These are phyloP conservation scores for Lycium ferocissimum DNA, from an alignment of 257 asterid genomes.

Conservation along the genomic window DNA sequence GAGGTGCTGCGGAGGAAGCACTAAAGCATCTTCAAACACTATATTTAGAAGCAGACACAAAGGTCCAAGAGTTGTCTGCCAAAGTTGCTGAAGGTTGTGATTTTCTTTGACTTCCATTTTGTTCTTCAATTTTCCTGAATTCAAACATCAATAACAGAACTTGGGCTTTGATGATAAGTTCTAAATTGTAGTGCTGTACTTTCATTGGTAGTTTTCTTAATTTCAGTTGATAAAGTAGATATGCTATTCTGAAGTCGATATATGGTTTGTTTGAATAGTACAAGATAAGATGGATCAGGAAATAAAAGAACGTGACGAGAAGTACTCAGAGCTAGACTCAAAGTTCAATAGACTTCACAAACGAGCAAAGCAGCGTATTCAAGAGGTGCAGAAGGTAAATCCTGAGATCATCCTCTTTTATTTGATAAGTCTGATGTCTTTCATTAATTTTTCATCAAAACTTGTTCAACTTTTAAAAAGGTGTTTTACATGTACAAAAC, in stretches of 20 bases:
- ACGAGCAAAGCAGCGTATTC: constrained; percentile 99
- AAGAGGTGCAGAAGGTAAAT: constrained; percentile 96
- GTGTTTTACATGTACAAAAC: neutral
- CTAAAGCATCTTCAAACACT: constrained; percentile 76
- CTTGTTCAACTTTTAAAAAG: neutral
- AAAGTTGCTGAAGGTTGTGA: constrained; percentile 89
- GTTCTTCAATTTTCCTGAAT: constrained; percentile 26
- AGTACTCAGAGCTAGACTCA: constrained; percentile 85
- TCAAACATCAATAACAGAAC: constrained; percentile 28
- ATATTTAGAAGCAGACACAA: constrained; percentile 79
- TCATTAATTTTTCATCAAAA: neutral
- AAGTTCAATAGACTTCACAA: constrained; percentile 96
- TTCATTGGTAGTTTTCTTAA: constrained; percentile 4
- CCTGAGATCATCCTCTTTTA: constrained; percentile 16
- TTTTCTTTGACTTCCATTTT: constrained; percentile 34
- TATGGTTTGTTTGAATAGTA: constrained; percentile 57
- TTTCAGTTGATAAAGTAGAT: constrained; percentile 28
- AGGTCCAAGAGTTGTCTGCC: constrained; percentile 72
- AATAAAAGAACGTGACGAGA: constrained; percentile 88
- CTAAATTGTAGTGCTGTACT: constrained; percentile 27
- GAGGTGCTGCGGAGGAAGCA: constrained; percentile 92
- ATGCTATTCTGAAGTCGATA: constrained; percentile 47
- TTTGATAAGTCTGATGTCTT: constrained; percentile 11
- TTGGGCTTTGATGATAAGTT: constrained; percentile 12
- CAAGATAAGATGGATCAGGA: constrained; percentile 93